phyloP scores from a whole-genome alignment of 192 early-diverging fungal genomes.

The Entophlyctis luteolus region DNA sequence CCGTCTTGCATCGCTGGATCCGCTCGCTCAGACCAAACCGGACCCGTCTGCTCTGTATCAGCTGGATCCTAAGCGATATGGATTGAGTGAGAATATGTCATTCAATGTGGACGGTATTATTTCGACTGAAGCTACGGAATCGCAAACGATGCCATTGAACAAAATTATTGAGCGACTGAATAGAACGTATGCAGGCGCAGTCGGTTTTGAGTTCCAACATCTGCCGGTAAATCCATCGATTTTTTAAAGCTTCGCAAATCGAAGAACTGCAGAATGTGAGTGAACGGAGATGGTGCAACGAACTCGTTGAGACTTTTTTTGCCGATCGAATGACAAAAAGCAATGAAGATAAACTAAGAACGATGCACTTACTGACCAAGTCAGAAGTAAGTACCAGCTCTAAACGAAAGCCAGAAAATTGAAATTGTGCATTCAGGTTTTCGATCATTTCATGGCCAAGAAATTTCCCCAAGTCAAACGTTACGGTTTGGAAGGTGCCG shows the following conservation, averaged over 20 bases:
- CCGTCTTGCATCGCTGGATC: slow-evolving; percentile 79
- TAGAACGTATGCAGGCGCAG: slow-evolving; percentile 63
- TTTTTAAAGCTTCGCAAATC: not conserved
- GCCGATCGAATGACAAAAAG: slow-evolving; percentile 60
- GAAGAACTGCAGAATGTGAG: slow-evolving; percentile 57
- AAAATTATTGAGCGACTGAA: slow-evolving; percentile 70
- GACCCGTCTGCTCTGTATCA: slow-evolving; percentile 51
- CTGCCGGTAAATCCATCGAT: slow-evolving; percentile 60
- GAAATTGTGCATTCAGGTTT: slow-evolving; percentile 51
- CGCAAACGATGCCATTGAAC: slow-evolving; percentile 58
- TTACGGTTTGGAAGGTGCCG: slow-evolving; percentile 94
- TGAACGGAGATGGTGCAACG: slow-evolving; percentile 85
- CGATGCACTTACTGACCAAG: slow-evolving; percentile 70
- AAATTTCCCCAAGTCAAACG: slow-evolving; percentile 94
- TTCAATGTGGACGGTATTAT: slow-evolving; percentile 76
- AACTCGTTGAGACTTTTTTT: slow-evolving; percentile 68
- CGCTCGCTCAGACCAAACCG: slow-evolving; percentile 65
- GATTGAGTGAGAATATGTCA: slow-evolving; percentile 54
- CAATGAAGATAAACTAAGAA: slow-evolving; percentile 62
- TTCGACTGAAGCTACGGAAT: slow-evolving; percentile 41
- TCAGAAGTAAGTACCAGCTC: slow-evolving; percentile 56
- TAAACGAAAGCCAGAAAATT: not conserved
- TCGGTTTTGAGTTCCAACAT: slow-evolving; percentile 95
- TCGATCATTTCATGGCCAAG: slow-evolving; percentile 98
- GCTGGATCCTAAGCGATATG: slow-evolving; percentile 81